A percentile compares a stretch with the other conserved stretches of the same genome.
phyloP scores from a whole-genome alignment of 2,329 filamentous ascomycete species.

The Leptosphaerulina australis region DNA sequence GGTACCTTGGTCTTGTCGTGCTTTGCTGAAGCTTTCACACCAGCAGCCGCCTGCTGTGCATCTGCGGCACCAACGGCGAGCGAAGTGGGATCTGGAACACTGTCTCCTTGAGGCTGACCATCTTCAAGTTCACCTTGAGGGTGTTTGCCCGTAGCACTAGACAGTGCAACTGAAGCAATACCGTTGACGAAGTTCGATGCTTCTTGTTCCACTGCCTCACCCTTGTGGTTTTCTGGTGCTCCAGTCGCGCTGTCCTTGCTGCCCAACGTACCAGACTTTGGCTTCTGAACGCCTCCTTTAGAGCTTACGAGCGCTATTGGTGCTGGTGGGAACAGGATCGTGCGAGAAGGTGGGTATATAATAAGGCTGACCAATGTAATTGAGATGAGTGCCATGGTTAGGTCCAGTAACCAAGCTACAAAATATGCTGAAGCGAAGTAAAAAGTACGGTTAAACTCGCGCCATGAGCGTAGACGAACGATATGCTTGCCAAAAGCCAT shows the following conservation, averaged over 20 bases:
- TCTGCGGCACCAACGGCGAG: conserved; percentile 61
- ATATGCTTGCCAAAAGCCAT: conserved; percentile 75
- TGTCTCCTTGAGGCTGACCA: conserved; percentile 53
- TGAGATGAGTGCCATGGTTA: conserved; percentile 68
- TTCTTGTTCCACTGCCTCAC: conserved; percentile 82
- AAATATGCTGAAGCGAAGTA: conserved; percentile 68
- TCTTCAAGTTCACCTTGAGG: conserved; percentile 66
- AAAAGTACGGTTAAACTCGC: conserved; percentile 70
- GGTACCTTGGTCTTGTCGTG: conserved; percentile 81
- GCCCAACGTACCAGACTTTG: conserved; percentile 74
- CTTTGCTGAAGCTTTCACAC: conserved; percentile 55
- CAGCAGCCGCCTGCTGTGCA: conserved; percentile 60
- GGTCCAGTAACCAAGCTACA: conserved; percentile 73
- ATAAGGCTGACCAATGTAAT: conserved; percentile 69
- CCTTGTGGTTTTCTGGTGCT: conserved; percentile 80
- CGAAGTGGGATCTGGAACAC: conserved; percentile 66
- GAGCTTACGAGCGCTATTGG: conserved; percentile 74
- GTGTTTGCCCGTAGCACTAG: conserved; percentile 77
- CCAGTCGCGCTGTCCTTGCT: conserved; percentile 79
- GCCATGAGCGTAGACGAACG: conserved; percentile 78
- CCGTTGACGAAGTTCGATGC: conserved; percentile 80
- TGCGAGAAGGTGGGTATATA: conserved; percentile 66
- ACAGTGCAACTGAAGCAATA: conserved; percentile 73
- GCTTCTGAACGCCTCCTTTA: conserved; percentile 76
- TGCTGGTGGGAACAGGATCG: conserved; percentile 74